Conservation (phyloP, 306 rosid species). For the Sicyos baderoa region DNA sequence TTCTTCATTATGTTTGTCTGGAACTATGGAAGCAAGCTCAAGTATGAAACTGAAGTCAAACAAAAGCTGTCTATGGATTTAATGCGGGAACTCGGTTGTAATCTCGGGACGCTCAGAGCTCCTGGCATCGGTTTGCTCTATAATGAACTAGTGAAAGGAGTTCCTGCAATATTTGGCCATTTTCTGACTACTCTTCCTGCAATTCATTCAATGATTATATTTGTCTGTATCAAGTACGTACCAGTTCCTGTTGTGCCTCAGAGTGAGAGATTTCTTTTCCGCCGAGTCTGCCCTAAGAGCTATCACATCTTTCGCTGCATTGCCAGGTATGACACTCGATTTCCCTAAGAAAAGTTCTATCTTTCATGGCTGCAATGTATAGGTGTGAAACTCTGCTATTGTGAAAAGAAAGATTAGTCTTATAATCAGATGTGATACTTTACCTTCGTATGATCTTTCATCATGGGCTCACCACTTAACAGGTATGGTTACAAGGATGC, state of each 20-base stretch:
- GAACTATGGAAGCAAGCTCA: constrained; percentile 97
- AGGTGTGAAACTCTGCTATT: neutral
- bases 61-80: constrained; percentile 79
- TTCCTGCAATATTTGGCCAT: constrained; percentile 93
- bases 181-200: constrained; percentile 68
- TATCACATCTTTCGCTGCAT: constrained; percentile 92
- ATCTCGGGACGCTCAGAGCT: constrained; percentile 90
- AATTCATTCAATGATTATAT: constrained; percentile 75
- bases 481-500: constrained; percentile 96
- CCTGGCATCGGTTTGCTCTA: constrained; percentile 94
- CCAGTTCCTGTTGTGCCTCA: constrained; percentile 92
- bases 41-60: constrained; percentile 90
- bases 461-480: constrained; percentile 11
- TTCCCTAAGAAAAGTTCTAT: neutral
- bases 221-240: constrained; percentile 86
- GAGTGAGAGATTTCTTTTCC: constrained; percentile 94
- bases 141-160: constrained; percentile 90
- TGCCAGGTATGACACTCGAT: constrained; percentile 42
- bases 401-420: too few relatives aligned
- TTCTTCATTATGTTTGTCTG: constrained; percentile 78
- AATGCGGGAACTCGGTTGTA: constrained; percentile 76
- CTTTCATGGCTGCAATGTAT: neutral
- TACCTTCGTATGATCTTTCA: neutral
- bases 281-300: constrained; percentile 84
- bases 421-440: neutral